These are phyloP conservation scores for Digitaria exilis DNA, from an alignment of 202 grass and related monocot species.

Conservation along the genomic window DNA sequence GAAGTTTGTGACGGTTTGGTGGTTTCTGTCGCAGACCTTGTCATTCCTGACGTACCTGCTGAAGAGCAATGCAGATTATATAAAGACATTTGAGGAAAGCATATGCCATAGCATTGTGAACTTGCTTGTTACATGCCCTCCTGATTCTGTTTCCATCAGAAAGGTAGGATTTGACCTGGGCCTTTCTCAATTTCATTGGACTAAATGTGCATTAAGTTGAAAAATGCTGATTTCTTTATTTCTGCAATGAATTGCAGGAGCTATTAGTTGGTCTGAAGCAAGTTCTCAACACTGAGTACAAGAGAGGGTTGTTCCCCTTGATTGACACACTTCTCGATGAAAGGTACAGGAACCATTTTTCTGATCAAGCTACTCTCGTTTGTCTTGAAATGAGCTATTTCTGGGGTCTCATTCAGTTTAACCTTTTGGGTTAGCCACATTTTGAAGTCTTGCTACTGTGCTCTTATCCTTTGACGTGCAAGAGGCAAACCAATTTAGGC, in stretches of 20 bases:
- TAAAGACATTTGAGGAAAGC: conserved; percentile 92
- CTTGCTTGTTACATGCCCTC: conserved; percentile 95
- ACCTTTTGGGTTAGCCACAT: not conserved
- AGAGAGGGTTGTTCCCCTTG: conserved; percentile 83
- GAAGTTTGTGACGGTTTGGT: conserved; percentile 18
- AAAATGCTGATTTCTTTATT: conserved; percentile 30
- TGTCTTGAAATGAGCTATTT: not conserved
- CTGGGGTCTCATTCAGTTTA: conserved; percentile 20
- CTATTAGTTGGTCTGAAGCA: conserved; percentile 93
- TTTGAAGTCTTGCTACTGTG: not conserved
- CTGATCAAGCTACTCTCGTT: conserved; percentile 2
- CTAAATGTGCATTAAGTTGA: conserved; percentile 28
- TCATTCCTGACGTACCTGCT: conserved; percentile 94
- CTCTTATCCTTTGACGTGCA: conserved; percentile 10
- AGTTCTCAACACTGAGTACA: conserved; percentile 92
- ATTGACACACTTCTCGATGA: conserved; percentile 99
- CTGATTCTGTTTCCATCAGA: conserved; percentile 95
- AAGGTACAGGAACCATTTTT: conserved; percentile 54
- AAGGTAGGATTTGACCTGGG: conserved; percentile 57
- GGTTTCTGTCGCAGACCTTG: conserved; percentile 70
- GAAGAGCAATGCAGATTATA: conserved; percentile 95
- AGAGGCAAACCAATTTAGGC: not conserved
- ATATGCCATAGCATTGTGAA: conserved; percentile 99
- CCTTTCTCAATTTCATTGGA: conserved; percentile 7
- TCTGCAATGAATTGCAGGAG: conserved; percentile 62